These are phyloP conservation scores for Pyronema omphalodes DNA, from an alignment of 495 filamentous ascomycete genomes.

Conservation along the genomic window DNA sequence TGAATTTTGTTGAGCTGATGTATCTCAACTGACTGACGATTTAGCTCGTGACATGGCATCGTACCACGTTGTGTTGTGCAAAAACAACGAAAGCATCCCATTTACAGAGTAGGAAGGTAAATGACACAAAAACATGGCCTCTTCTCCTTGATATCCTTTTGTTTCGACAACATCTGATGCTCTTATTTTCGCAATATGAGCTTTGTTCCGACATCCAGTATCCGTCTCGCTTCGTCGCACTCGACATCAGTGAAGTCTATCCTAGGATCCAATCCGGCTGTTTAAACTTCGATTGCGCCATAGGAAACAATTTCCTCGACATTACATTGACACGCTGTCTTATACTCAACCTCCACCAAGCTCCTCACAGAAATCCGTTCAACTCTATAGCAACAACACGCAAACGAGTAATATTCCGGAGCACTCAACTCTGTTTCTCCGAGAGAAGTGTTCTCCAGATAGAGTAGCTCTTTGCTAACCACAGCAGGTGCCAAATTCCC, in stretches of 20 bases:
- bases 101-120: not conserved
- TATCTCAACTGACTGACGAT: not conserved
- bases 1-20: not conserved
- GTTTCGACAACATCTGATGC: not conserved
- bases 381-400: not conserved
- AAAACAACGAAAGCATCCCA: not conserved
- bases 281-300: not conserved
- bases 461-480: not conserved
- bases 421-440: not conserved
- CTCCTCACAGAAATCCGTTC: not conserved
- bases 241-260: not conserved
- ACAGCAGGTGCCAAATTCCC: not conserved
- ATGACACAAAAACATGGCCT: not conserved
- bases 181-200: not conserved
- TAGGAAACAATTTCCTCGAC: not conserved
- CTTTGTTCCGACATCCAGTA: not conserved
- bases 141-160: not conserved
- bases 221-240: not conserved
- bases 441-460: not conserved
- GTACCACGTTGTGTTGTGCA: not conserved
- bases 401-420: not conserved
- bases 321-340: not conserved
- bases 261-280: not conserved
- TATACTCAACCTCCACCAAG: not conserved
- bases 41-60: not conserved